phyloP scores from a whole-genome alignment of 1,139 yeast genomes.

The Wickerhamiella pararugosa region DNA sequence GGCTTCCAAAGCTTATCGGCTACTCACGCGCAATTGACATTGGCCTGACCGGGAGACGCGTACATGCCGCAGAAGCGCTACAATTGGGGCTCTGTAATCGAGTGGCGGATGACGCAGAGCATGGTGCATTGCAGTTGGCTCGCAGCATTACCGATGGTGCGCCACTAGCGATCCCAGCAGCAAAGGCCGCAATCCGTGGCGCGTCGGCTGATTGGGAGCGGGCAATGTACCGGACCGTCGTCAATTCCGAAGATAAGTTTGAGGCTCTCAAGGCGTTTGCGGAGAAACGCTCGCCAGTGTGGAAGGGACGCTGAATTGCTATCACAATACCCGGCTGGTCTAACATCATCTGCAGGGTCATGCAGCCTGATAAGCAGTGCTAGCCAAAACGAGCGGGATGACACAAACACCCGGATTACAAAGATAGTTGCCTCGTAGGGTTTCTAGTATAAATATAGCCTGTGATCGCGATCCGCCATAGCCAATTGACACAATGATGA shows the following conservation, averaged over 20 bases:
- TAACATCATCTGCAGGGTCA: neutral
- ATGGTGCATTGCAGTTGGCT: conserved; percentile 18
- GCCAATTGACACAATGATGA: too few species aligned
- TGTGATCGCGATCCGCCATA: too few species aligned
- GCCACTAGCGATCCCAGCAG: conserved; percentile 22
- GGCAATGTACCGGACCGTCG: conserved; percentile 19
- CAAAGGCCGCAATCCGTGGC: conserved; percentile 21
- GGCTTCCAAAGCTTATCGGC: conserved; percentile 21
- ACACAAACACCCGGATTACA: too few species aligned
- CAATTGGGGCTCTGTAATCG: conserved; percentile 18
- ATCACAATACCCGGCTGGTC: neutral
- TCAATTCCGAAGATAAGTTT: conserved; percentile 21
- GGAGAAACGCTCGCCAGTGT: conserved; percentile 20
- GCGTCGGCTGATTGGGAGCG: conserved; percentile 18
- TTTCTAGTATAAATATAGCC: too few species aligned
- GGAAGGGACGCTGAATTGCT: conserved; percentile 17
- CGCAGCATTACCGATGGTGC: conserved; percentile 21
- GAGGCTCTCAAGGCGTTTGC: conserved; percentile 24
- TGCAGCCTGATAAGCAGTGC: too few species aligned
- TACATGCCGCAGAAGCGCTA: conserved; percentile 19
- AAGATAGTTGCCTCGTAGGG: too few species aligned
- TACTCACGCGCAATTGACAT: conserved; percentile 20
- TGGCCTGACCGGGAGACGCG: conserved; percentile 20
- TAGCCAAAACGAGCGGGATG: too few species aligned
- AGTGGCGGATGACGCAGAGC: conserved; percentile 16